Base-by-base conservation (phyloP, 2,329 filamentous ascomycete species). In the Ilyonectria mors-panacis region DNA sequence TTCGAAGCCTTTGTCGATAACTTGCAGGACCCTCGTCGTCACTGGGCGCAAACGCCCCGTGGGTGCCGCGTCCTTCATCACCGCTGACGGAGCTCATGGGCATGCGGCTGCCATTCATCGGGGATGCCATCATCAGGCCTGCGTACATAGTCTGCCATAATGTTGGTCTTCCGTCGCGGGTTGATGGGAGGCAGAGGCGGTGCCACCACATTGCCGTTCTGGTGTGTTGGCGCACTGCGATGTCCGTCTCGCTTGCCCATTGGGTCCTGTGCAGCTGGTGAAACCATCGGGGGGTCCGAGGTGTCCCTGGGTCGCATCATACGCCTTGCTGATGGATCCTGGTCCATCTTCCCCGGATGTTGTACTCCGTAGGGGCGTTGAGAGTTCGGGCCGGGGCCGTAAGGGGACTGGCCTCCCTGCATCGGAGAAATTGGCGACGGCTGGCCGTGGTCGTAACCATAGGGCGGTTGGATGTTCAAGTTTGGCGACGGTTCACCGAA, bases 181-280 rank as follows among this genome's bases (percentile, higher is more conserved):
- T 90, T 90, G 75, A 90, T 87, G 2, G 88, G 87, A 2, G 88
- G 88, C 39, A 90, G 65, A 2, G 88, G 88, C 2, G 88, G 87
- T 2, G 80, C 82, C 28, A 74, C 64, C 19, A 75, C 71, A 12
- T 73, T 77, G 6, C 76, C 75, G 53, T 81, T 81, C 47, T 69
- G 65, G 82, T 81, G 1, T 23, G 3, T n/a, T 8, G 10, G 50
- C 19, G 28, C 30, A 21, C 50, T 15, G 10, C 50, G 82, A 79
- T 6, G 80, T 80, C 51, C 64, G 4, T 77, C 77, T 30, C 85
- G 76, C 56, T 79, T 79, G 12, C 83, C 79, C 1, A 82, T 84
- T 1, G 83, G 81, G 4, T 85, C 81, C 4, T 82, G 83, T n/a
- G 81, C 83, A 4, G 81, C 84, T 17, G 83, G 82, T 71, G 80